These are phyloP conservation scores for Eimeria nieschulzi DNA, from an alignment of 169 alveolate genomes.

Conservation along the genomic window DNA sequence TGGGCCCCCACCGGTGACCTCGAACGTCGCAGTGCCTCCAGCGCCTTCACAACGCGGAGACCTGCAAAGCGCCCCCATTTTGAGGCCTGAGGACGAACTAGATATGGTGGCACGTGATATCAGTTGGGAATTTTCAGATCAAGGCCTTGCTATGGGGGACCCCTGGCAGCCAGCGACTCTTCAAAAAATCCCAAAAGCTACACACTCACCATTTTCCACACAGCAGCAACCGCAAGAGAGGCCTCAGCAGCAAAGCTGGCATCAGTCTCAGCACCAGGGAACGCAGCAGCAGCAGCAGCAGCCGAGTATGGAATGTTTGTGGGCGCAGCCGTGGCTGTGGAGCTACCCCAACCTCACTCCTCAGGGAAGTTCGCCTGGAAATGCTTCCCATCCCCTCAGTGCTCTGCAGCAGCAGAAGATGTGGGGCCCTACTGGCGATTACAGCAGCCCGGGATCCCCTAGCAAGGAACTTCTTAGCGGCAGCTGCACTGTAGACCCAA, in stretches of 20 bases:
- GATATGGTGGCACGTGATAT: no score
- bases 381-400: background rate
- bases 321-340: background rate
- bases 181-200: background rate
- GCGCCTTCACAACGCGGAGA: no score
- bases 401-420: background rate
- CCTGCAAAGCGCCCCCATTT: no score
- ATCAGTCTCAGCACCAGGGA: background rate
- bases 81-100: no score
- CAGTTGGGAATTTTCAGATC: no score
- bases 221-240: no score
- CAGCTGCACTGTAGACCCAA: background rate
- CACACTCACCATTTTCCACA: background rate
- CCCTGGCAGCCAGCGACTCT: background rate
- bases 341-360: background rate
- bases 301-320: background rate
- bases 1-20: no score
- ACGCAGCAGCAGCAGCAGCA: background rate
- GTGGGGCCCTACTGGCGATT: background rate
- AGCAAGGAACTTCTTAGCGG: background rate
- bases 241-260: no score
- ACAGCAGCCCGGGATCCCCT: background rate
- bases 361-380: background rate
- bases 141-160: background rate
- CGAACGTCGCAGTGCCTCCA: no score